Evolutionary conservation across 495 filamentous ascomycete species (phyloP), one percentile per base, ranked within the genome.

Genomic region (Aspergillus wentii): DNA sequence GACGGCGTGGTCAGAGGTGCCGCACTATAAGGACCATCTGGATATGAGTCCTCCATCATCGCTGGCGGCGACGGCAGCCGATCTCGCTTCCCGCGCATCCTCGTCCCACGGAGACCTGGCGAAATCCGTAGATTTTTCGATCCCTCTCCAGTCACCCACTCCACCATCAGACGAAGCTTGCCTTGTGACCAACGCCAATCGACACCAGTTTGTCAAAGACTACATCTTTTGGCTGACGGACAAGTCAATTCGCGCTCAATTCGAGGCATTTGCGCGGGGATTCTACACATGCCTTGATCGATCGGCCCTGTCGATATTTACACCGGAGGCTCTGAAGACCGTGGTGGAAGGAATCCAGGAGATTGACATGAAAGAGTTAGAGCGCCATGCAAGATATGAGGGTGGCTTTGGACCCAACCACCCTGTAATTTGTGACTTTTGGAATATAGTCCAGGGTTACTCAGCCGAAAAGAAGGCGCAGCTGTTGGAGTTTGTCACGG

Each of bases 401-500:
- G 78, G 74, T 28, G 88, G 87, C 13, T 95, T 86, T 66, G 72
- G 78, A 27, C 69, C 79, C 1, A 59, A 62, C 7, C 79, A 90
- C 51, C 74, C 66, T 4, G 74, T 80, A 11, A 79, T 98, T 35
- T 52, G 66, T 4, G 76, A 86, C 40, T 96, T 98, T 60, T 98
- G 92, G 92, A 68, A 60, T 19, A 74, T 95, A 7, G 81, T 91
- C 5, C 75, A 72, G 38, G 48, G 55, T 6, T 95, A 80, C 54
- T 69, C 80, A 3, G 47, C 52, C 21, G 68, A 82, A n/a, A 72
- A 73, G 32, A 78, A 81, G 66, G 81, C 82, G 51, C 71, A 77
- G 21, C 66, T 98, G 32, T 68, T 98, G 38, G 89, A 96, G 56
- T 98, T 98, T 46, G 90, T 97, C 16, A 98, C 92, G 16, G 88